Base-by-base conservation (phyloP, 2,329 filamentous ascomycete genomes). In the Bipolaris victoriae region DNA sequence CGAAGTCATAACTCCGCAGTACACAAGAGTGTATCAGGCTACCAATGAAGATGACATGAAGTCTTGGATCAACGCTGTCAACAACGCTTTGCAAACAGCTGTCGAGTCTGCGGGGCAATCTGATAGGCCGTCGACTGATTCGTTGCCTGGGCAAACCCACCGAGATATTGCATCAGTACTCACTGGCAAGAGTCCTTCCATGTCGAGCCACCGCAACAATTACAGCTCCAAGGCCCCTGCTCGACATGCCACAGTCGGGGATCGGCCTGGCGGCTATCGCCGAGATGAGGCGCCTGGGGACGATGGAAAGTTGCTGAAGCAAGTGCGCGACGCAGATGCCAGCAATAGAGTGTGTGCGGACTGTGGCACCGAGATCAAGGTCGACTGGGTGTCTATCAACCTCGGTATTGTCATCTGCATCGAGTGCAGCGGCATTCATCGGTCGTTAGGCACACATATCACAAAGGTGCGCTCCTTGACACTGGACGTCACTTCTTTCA, bases 371-470 rank as follows among this genome's bases (percentile, higher is more conserved):
- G 89, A 90, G 33, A 86, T 88, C 71, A 98, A 97, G 79, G 93
- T 97, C 20, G 95, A 99, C 77, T 99, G 95, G 95, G 95, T 98
- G 26, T 98, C 95, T 0, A 97, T 99, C 78, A 99, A 99, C 70
- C 83, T 99, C 4, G 95, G 91, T 44, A 97, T 99, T 58, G 89
- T 99, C 52, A 84, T 99, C 18, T 99, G 95, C 79, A 97, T 97
- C 73, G 94, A 99, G 77, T 99, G 95, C 78, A 97, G 93, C 73
- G 95, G 95, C 62, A 97, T 99, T 60, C 95, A 99, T 77, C 88
- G 95, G 40, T 98, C 94, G 1, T 84, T 99, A 3, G 95, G 95
- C 11, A 99, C 95, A 1, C 95, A 99, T 76, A 97, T 99, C 72
- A 97, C 92, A 77, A 99, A 99, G 79, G 88, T 99, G 39, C 90